A percentile compares a stretch with the other conserved stretches of the same genome.
Conservation (phyloP, 139 green algal species). For the Chlamydomonas sphaeroides region DNA sequence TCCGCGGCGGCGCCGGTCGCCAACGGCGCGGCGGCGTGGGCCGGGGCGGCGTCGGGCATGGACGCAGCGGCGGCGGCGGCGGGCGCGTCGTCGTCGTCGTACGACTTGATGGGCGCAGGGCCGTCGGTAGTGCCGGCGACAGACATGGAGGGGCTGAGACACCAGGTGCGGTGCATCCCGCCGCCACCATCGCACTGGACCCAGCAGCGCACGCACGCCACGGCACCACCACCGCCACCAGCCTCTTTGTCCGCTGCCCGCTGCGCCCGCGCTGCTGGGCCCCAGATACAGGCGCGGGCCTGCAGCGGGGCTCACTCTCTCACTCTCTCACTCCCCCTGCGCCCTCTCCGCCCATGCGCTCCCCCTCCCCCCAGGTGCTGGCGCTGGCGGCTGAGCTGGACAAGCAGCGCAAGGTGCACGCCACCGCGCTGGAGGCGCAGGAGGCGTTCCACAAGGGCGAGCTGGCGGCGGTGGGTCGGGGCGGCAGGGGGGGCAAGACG, state of each 20-base stretch:
- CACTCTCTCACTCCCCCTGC: background rate
- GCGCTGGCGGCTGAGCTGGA: slow-evolving; percentile 18
- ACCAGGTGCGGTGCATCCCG: too few species aligned
- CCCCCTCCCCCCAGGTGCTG: background rate
- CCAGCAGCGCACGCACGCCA: too few species aligned
- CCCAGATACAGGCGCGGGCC: too few species aligned
- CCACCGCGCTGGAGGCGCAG: slow-evolving; percentile 13
- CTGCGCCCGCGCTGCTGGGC: too few species aligned
- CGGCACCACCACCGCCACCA: too few species aligned
- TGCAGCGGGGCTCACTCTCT: background rate
- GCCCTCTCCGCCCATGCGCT: background rate
- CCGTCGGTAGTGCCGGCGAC: background rate
- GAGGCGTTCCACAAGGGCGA: slow-evolving; percentile 26
- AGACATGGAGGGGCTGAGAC: slow-evolving; percentile 20
- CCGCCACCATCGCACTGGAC: too few species aligned
- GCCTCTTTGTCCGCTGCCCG: too few species aligned
- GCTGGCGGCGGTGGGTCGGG: slow-evolving; percentile 7
- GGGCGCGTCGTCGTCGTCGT: background rate
- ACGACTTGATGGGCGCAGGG: background rate
- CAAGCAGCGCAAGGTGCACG: background rate
- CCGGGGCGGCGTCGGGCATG: background rate
- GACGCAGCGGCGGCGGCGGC: background rate
- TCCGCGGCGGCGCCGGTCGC: background rate
- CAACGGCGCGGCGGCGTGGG: background rate
- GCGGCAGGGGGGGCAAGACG: too few species aligned